phyloP scores from a whole-genome alignment of 257 asterid species.

The Solanum virginianum region DNA sequence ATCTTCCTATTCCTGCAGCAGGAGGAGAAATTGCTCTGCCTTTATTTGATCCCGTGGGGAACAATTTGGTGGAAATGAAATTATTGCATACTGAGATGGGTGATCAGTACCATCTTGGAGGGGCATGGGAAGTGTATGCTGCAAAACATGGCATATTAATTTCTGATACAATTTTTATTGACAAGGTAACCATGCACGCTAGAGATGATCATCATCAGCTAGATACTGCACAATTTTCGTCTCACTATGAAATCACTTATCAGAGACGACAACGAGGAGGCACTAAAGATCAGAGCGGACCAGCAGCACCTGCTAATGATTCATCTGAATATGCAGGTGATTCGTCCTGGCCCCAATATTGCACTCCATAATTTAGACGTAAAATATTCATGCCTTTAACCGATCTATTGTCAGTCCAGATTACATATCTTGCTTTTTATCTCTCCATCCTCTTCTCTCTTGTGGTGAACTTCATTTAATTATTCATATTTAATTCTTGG shows the following conservation, averaged over 20 bases:
- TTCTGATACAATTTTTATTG: not conserved
- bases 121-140: not conserved
- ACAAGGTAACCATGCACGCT: not conserved
- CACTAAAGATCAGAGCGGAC: not conserved
- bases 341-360: not conserved
- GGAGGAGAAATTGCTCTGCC: not conserved
- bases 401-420: not conserved
- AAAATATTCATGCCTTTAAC: not conserved
- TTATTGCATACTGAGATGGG: not conserved
- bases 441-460: no score
- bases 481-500: not conserved
- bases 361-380: not conserved
- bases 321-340: not conserved
- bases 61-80: not conserved
- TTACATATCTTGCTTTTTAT: not conserved
- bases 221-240: not conserved
- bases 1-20: not conserved
- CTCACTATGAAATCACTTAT: not conserved
- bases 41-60: not conserved
- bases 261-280: not conserved
- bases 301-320: not conserved
- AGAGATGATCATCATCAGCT: not conserved
- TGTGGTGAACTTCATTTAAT: not conserved
- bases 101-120: not conserved
- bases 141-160: not conserved